Conservation (phyloP, 176 grass and related monocot genomes). For the Elymus sibiricus region DNA sequence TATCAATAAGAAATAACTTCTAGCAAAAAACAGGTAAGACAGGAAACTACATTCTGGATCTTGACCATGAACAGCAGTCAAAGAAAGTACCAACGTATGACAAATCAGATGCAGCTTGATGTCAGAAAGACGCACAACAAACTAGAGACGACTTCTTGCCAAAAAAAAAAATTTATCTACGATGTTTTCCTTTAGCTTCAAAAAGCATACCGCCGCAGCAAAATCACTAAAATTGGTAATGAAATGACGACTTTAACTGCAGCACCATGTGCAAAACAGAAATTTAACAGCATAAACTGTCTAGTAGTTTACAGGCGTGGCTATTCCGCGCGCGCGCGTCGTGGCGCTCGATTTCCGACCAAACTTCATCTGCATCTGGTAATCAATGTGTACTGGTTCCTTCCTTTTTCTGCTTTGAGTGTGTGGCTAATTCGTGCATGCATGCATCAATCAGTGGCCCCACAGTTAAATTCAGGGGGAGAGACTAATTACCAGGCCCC, state of each 20-base stretch:
- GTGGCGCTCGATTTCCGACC: too few relatives aligned
- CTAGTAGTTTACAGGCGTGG: background rate
- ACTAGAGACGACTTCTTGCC: background rate
- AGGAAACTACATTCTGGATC: background rate
- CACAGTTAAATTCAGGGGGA: too few relatives aligned
- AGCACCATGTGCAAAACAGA: constrained; percentile 2
- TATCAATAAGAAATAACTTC: constrained; percentile 5
- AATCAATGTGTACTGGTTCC: too few relatives aligned
- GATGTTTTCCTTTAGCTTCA: background rate
- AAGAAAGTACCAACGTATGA: constrained; percentile 7
- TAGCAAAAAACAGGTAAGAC: background rate
- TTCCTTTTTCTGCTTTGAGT: too few relatives aligned
- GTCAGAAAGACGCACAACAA: background rate
- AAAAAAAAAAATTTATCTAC: background rate
- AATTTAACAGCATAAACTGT: background rate
- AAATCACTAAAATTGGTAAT: background rate
- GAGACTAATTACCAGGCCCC: too few relatives aligned
- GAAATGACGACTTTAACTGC: background rate
- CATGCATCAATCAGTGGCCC: too few relatives aligned
- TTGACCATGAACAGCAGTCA: background rate
- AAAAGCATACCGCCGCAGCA: background rate
- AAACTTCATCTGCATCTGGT: too few relatives aligned
- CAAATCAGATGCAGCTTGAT: constrained; percentile 1
- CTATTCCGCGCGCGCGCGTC: too few relatives aligned
- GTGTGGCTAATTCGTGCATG: too few relatives aligned